Base-by-base conservation (phyloP, 2,329 filamentous ascomycete species). In the Chaetomium globosum region DNA sequence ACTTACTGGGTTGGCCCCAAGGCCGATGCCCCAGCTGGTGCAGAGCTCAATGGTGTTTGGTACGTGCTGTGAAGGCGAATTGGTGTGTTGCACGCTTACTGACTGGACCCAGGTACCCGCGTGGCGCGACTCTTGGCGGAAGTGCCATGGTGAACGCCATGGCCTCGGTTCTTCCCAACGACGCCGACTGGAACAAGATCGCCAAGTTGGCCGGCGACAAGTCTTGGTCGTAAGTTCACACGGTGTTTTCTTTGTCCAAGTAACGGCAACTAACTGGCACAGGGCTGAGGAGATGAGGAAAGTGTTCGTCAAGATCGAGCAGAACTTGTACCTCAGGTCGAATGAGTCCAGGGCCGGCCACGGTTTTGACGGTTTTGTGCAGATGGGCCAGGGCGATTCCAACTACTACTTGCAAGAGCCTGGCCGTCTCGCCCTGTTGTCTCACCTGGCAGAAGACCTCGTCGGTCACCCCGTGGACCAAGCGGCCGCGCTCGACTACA, bases 301-400 rank as follows among this genome's bases (percentile, higher is more conserved):
- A 4, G 75, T 80, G 65, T 82, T 82, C 54, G 66, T 73, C 54
- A 74, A 75, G 31, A 67, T 82, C 4, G 80, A 83, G 70, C 74
- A 76, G 55, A 78, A 79, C 66, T 74, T 77, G 52, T 80, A 81
- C 61, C 72, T 80, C 0, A 74, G 56, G 21, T 28, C 67, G 1
- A 63, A 63, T 46, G 60, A 66, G 48, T 64, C 59, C 21, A 55
- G 12, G 16, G 67, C 36, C n/a, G 69, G 66, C 52, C 67, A 69
- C 54, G 67, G 65, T 13, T 68, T 69, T 26, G 31, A 64, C 16
- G 65, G 65, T 26, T 66, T 57, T 55, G 57, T 70, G 30, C 28
- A 68, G 13, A 43, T 66, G 30, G 63, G 63, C 36, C 65, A 65
- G 46, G 65, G 67, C 23, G 63, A 61, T 19, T 65, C 62, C 28